Base-by-base conservation (phyloP, 148 eudicot genomes). In the Fagopyrum tataricum region DNA sequence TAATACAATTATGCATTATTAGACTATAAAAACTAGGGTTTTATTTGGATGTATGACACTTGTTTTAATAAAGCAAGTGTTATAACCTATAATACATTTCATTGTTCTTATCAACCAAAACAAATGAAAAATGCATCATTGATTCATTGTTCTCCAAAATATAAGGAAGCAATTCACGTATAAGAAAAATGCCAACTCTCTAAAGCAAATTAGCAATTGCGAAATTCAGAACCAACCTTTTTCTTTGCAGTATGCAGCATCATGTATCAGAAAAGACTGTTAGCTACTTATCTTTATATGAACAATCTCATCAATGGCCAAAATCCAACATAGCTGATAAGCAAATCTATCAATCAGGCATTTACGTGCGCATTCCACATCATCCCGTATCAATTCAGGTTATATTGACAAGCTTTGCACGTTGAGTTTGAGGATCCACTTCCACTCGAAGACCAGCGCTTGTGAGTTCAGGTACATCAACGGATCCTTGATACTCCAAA, bases 401-500 rank as follows among this genome's bases (percentile, higher is more conserved):
- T 37, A 73, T 49, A 80, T 91, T 94, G 67, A 89, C 93, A 82
- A 94, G 98, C 79, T 80, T 91, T 17, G 93, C 82, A 14, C 82
- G 90, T 31, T 78, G 81, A 66, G 96, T 88, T 73, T 73, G 73
- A 7, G 84, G 87, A 82, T 94, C 97, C 24, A 94, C 78, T 78
- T 91, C 96, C 18, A 92, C 93, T 69, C 82, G 82, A 42, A 94
- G 91, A 59, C 98, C 98, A 74, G 87, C 81, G 18, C 70, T 59
- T 70, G 90, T 37, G 59, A 94, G 79, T 76, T 94, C 96, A 73
- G 96, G 96, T 46, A 83, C 77, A 76, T 91, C 90, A 23, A 87
- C 89, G 42, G 97, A 77, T 52, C 85, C 89, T 79, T 91, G 97
- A 79, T 89, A 81, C 90, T 95, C 91, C 88, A 91, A 72, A 69